phyloP scores from a whole-genome alignment of 305 asterid species.

The Fraxinus dipetala region DNA sequence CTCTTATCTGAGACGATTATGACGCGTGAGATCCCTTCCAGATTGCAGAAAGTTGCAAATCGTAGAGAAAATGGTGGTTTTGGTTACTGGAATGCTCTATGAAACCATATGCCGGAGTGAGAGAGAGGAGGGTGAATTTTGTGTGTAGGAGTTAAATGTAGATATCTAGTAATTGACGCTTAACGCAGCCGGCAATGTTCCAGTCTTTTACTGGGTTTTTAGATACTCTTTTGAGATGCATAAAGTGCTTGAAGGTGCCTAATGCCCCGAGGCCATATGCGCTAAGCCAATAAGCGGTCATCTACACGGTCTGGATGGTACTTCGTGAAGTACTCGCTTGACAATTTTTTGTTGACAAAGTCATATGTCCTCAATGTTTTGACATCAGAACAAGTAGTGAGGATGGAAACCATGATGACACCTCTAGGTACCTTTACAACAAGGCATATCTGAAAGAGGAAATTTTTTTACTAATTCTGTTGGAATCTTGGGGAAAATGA shows the following conservation, averaged over 20 bases:
- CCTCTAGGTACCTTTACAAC: conserved; percentile 3
- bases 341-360: neutral
- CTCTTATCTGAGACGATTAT: neutral
- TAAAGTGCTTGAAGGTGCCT: neutral
- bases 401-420: neutral
- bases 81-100: neutral
- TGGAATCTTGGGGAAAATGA: neutral
- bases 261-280: neutral
- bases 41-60: neutral
- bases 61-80: neutral
- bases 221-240: neutral
- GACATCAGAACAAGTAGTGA: conserved; percentile 1
- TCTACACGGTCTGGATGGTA: neutral
- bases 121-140: neutral
- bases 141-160: neutral
- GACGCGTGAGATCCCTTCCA: neutral
- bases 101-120: neutral
- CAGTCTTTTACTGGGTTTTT: neutral
- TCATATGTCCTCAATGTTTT: neutral
- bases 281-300: neutral
- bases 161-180: neutral
- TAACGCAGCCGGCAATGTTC: neutral
- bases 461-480: neutral
- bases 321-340: neutral
- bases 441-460: neutral